Evolutionary conservation across 352 stramenopile genomes (phyloP), one percentile per base, ranked within the genome.

Genomic region (Globisporangium lucens): DNA sequence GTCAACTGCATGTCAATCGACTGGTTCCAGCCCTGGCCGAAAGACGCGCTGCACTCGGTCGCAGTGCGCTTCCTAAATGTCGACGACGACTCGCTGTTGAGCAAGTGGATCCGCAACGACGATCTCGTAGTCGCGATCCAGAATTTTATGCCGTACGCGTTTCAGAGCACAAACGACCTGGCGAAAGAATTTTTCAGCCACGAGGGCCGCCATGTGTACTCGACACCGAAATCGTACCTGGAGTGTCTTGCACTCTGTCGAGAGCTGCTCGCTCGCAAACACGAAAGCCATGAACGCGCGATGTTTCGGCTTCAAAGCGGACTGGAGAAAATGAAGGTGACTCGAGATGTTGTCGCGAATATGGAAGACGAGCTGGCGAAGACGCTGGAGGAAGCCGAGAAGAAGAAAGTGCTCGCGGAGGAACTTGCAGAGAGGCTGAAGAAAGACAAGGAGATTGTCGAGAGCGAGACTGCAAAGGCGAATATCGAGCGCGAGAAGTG

Each of bases 1-100:
- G 90, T 98, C 4, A 98, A 97, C 70, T 98, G 92, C 65, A 97
- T 94, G 22, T 75, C 90, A 2, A 98, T 99, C 56, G 91, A 98
- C 69, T 97, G 93, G 93, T 97, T 97, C 66, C 91, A 97, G 59
- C 89, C 95, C 57, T 97, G 90, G 91, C 96, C 96, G 2, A 78
- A 89, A 55, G 91, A 98, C 46, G 95, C 95, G 22, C 77, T 98
- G 3, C 89, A 89, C 49, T 97, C 83, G 5, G 95, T 98, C 36
- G 94, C 91, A 4, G 82, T 83, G 12, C 83, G 84, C 8, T 97
- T 97, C 57, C 62, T 98, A 29, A 72, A 71, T 0, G 63, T 75
- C 20, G 76, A 82, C 4, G 68, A 77, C n/a, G 69, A 78, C 22
- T 57, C 70, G 12, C 27, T 30, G 10, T 46, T 73, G 20, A 30